phyloP scores from a whole-genome alignment of 257 asterid genomes.

The Solanum lycopersicoides region DNA sequence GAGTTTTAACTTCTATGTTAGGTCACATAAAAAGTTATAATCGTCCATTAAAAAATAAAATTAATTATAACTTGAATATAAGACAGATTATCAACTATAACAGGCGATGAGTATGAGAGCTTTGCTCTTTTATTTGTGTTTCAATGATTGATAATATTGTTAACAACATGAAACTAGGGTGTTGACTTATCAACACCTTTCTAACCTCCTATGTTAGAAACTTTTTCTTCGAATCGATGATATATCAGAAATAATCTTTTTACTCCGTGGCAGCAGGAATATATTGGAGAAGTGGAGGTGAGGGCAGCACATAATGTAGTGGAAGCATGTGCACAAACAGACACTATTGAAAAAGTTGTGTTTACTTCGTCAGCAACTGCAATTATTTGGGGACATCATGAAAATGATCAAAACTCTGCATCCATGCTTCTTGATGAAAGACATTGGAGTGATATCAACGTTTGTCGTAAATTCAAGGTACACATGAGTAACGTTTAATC shows the following conservation, averaged over 20 bases:
- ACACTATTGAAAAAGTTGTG: conserved; percentile 66
- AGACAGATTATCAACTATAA: not conserved
- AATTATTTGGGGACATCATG: conserved; percentile 45
- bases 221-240: not conserved
- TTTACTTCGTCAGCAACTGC: conserved; percentile 89
- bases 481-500: not conserved
- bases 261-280: conserved; percentile 39
- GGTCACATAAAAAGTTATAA: not conserved
- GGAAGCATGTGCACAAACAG: conserved; percentile 94
- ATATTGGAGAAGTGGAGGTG: conserved; percentile 70
- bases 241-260: not conserved
- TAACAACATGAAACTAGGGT: not conserved
- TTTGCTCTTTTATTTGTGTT: not conserved
- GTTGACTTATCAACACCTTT: not conserved
- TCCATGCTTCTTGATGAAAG: conserved; percentile 47
- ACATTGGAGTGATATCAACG: conserved; percentile 72
- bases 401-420: not conserved
- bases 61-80: not conserved
- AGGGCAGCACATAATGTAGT: conserved; percentile 92
- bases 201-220: not conserved
- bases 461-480: conserved; percentile 72
- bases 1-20: not conserved
- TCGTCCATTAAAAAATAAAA: not conserved
- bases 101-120: too few species aligned
- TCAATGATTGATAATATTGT: not conserved